These are phyloP conservation scores for Thraustochytrium striatum DNA, from an alignment of 352 stramenopile genomes.

Conservation along the genomic window DNA sequence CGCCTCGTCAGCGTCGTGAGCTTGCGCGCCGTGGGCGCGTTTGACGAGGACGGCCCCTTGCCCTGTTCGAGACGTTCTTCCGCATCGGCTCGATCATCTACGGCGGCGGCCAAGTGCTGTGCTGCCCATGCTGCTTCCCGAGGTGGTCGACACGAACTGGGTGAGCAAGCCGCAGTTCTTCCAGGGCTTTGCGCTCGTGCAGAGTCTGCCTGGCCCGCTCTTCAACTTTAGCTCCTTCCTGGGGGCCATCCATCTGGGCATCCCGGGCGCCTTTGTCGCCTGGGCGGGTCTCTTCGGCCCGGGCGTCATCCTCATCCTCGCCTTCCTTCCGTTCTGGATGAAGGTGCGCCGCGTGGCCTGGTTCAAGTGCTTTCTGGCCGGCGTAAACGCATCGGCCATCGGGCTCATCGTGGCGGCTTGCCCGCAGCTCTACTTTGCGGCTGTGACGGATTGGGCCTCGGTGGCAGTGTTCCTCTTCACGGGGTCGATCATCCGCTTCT, in stretches of 20 bases:
- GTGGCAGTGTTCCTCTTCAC: constrained; percentile 38
- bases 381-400: constrained; percentile 45
- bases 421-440: constrained; percentile 32
- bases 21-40: constrained; percentile 48
- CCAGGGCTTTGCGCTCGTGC: constrained; percentile 82
- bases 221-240: constrained; percentile 93
- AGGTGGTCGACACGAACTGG: constrained; percentile 76
- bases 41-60: constrained; percentile 61
- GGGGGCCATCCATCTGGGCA: constrained; percentile 73
- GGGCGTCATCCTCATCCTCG: constrained; percentile 82
- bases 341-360: constrained; percentile 70
- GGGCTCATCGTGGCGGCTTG: constrained; percentile 43
- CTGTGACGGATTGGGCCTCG: constrained; percentile 27
- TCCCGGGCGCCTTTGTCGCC: constrained; percentile 77
- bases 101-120: constrained; percentile 87
- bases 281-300: constrained; percentile 82
- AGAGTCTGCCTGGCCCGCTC: constrained; percentile 83
- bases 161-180: constrained; percentile 85
- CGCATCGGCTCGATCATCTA: constrained; percentile 91
- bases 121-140: constrained; percentile 75
- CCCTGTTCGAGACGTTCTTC: constrained; percentile 87
- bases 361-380: constrained; percentile 65
- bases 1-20: constrained; percentile 63
- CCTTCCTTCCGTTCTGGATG: constrained; percentile 83
- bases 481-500: constrained; percentile 42